A percentile compares a stretch with the other conserved stretches of the same genome.
phyloP scores from a whole-genome alignment of 768 basidiomycete genomes.

The Clitopilus passeckerianus region DNA sequence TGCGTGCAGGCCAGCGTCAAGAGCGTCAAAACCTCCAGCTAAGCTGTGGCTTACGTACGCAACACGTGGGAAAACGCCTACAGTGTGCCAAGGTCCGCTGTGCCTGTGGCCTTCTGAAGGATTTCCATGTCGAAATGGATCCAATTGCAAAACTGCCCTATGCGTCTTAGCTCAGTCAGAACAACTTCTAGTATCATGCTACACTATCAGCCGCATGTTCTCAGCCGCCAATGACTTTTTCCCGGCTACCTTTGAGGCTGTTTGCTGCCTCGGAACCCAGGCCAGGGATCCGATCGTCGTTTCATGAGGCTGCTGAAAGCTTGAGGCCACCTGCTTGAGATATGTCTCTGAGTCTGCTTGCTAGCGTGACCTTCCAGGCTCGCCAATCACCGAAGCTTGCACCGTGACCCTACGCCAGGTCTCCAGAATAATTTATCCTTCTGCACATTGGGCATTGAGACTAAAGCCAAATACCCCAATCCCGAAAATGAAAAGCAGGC shows the following conservation, averaged over 20 bases:
- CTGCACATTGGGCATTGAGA: neutral
- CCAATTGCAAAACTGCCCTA: neutral
- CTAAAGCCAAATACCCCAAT: neutral
- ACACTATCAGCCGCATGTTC: no score
- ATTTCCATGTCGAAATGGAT: neutral
- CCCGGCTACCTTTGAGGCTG: no score
- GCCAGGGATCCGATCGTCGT: neutral
- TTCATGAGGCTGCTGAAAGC: neutral
- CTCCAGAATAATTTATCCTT: neutral
- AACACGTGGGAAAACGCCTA: neutral
- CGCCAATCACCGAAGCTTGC: neutral
- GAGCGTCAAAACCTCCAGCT: neutral
- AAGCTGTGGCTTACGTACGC: neutral
- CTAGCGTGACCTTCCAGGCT: neutral
- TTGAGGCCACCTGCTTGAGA: neutral
- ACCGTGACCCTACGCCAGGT: neutral
- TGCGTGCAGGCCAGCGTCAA: neutral
- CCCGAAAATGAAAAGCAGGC: neutral
- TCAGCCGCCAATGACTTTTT: no score
- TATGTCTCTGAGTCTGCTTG: neutral
- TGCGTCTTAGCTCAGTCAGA: no score
- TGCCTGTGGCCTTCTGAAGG: neutral
- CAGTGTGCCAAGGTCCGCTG: neutral
- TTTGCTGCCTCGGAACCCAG: neutral
- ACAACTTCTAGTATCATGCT: no score